Conservation (phyloP, 805 yeast genomes). For the Myxozyma vanderwaltii region DNA sequence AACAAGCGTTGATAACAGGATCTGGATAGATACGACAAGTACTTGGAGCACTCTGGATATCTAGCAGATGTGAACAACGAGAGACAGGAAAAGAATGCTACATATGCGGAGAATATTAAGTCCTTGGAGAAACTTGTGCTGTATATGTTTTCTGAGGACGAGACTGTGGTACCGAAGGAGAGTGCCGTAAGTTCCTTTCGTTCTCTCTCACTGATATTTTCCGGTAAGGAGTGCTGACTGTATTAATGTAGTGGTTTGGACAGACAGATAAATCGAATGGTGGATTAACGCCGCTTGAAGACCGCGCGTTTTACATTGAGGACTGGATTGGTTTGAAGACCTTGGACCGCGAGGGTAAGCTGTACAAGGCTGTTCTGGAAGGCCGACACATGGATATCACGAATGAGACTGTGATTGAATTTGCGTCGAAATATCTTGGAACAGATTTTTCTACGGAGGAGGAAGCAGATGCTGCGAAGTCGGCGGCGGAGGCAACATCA, state of each 20-base stretch:
- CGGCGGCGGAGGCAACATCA: background rate
- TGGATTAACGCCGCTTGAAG: slow-evolving; percentile 48
- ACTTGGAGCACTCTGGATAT: slow-evolving; percentile 58
- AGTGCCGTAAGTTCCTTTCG: slow-evolving; percentile 53
- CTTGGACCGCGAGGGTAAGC: slow-evolving; percentile 48
- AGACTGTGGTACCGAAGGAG: slow-evolving; percentile 71
- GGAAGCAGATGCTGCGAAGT: too few species aligned
- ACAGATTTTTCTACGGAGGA: background rate
- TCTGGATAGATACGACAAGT: slow-evolving; percentile 54
- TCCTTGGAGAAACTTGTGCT: slow-evolving; percentile 57
- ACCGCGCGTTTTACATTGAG: slow-evolving; percentile 53
- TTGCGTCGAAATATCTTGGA: slow-evolving; percentile 52
- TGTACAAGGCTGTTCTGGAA: slow-evolving; percentile 55
- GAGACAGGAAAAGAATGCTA: slow-evolving; percentile 41
- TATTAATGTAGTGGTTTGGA: slow-evolving; percentile 48
- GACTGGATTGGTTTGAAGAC: slow-evolving; percentile 63
- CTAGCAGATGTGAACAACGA: slow-evolving; percentile 73
- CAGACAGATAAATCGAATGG: slow-evolving; percentile 55
- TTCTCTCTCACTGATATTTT: background rate
- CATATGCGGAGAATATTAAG: slow-evolving; percentile 51
- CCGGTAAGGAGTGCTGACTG: background rate
- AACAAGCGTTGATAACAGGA: slow-evolving; percentile 41
- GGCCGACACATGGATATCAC: slow-evolving; percentile 69
- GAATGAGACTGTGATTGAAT: slow-evolving; percentile 50
- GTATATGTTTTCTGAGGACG: slow-evolving; percentile 61